Evolutionary conservation across 768 basidiomycete genomes (phyloP), one percentile per base, ranked within the genome.

Genomic region (Psilocybe cyanescens): DNA sequence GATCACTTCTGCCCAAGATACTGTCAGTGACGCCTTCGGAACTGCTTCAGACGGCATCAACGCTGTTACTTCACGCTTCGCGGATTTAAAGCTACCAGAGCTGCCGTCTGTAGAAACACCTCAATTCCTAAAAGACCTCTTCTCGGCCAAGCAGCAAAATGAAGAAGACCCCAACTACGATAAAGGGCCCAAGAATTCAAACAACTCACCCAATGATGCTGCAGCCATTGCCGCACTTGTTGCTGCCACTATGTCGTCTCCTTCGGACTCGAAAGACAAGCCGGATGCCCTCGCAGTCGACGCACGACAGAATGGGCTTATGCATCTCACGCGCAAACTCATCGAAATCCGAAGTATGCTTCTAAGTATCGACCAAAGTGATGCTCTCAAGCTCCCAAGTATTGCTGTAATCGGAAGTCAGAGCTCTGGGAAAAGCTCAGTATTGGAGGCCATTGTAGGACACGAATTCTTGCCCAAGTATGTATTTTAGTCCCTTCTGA

Each of bases 391-490:
- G 69, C 79, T 99, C 17, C 97, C 97, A 1, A 97, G 95, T 68
- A 99, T 99, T 63, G 97, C 99, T 46, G 97, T 99, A 50, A 92
- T 99, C 64, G 97, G 97, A 9, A 97, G 94, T 73, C 97, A 99
- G 78, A 97, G 95, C 74, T 96, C 94, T 2, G 97, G 97, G 9
- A 99, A 99, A 81, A 98, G 95, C 68, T 96, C 94, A 29, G 97
- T 99, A 0, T 77, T 99, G 62, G 97, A 99, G 75, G 91, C 97
- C 4, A 92, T 99, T 62, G 97, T 99, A 30, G 97, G 97, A 0
- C 94, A 97, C 60, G 95, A 99, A 74, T 99, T 99, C 72, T 79
- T 99, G 37, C 97, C 97, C 24, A 99, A 99, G 97, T 98, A 70
- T 65, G 94, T 82, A 44, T 2, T 28, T 19, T 41, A 52, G 8